Conservation (phyloP, 2,329 filamentous ascomycete genomes). For the Monilinia fructigena region DNA sequence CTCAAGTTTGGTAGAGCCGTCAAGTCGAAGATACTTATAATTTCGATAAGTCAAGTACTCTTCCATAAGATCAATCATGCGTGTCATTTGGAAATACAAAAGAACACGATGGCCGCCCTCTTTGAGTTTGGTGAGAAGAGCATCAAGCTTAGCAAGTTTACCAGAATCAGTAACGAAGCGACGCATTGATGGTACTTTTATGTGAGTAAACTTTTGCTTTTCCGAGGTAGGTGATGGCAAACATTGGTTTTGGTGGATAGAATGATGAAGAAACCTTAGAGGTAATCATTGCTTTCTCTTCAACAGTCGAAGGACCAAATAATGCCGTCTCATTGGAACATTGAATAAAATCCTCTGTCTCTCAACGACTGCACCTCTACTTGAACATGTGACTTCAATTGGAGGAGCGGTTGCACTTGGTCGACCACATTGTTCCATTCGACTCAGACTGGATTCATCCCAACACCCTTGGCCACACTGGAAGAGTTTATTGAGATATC, state of each 20-base stretch:
- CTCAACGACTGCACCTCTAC: conserved; percentile 62
- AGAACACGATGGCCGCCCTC: conserved; percentile 89
- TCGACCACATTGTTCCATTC: conserved; percentile 77
- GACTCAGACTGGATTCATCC: conserved; percentile 66
- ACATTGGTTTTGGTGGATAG: conserved; percentile 62
- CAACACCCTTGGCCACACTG: conserved; percentile 72
- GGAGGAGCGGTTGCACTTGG: conserved; percentile 83
- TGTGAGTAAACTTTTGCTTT: conserved; percentile 84
- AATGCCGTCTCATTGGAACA: conserved; percentile 69
- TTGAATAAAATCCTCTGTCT: conserved; percentile 78
- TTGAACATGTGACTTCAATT: conserved; percentile 74
- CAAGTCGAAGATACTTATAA: conserved; percentile 96
- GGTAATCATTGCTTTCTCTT: conserved; percentile 74
- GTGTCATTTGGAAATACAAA: conserved; percentile 99
- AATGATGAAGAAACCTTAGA: conserved; percentile 65
- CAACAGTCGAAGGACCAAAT: conserved; percentile 60
- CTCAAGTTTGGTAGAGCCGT: conserved; percentile 95
- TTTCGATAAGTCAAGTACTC: conserved; percentile 98
- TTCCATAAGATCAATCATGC: conserved; percentile 99
- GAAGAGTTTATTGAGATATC: conserved; percentile 71
- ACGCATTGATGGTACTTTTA: conserved; percentile 91
- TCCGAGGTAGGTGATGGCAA: conserved; percentile 81
- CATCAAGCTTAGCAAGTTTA: conserved; percentile 88
- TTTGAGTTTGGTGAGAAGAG: conserved; percentile 85
- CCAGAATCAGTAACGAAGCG: conserved; percentile 97